Evolutionary conservation across 257 asterid genomes (phyloP).

Genomic region (Penstemon eatonii): DNA sequence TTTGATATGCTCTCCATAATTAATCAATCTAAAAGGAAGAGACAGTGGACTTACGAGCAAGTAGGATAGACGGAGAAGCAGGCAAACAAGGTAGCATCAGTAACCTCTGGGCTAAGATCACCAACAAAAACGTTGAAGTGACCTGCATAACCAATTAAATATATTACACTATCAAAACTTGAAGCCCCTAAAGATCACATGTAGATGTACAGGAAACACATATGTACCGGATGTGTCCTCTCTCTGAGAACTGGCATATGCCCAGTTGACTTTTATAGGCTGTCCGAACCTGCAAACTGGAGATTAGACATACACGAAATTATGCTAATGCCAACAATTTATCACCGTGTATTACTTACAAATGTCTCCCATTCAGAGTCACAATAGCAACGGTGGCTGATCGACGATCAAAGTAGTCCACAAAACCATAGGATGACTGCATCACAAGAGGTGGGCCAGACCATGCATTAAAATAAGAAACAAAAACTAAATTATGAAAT

Average conservation of each 20-base stretch:
- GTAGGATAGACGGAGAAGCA: conserved; percentile 74
- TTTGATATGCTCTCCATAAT: not conserved
- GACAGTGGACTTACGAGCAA: conserved; percentile 60
- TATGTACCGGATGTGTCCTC: conserved; percentile 78
- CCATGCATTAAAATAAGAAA: too few species aligned
- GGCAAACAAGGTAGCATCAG: conserved; percentile 85
- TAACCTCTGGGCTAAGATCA: conserved; percentile 91
- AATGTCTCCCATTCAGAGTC: conserved; percentile 72
- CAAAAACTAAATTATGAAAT: too few species aligned
- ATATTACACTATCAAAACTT: not conserved
- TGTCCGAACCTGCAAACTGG: conserved; percentile 69
- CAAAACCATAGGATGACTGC: conserved; percentile 94
- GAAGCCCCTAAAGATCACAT: conserved; percentile 1
- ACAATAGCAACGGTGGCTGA: conserved; percentile 73
- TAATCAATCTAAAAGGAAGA: not conserved
- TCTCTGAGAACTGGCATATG: conserved; percentile 79
- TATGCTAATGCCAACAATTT: conserved; percentile 17
- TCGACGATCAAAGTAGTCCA: conserved; percentile 80
- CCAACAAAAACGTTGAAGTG: conserved; percentile 89
- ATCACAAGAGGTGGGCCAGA: conserved; percentile 14
- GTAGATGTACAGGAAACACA: too few species aligned
- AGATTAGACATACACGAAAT: conserved; percentile 32
- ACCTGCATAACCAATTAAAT: conserved; percentile 36
- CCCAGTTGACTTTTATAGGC: conserved; percentile 90
- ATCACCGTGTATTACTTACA: conserved; percentile 46